phyloP scores from a whole-genome alignment of 768 basidiomycete species.

The Phanerochaete sordida region DNA sequence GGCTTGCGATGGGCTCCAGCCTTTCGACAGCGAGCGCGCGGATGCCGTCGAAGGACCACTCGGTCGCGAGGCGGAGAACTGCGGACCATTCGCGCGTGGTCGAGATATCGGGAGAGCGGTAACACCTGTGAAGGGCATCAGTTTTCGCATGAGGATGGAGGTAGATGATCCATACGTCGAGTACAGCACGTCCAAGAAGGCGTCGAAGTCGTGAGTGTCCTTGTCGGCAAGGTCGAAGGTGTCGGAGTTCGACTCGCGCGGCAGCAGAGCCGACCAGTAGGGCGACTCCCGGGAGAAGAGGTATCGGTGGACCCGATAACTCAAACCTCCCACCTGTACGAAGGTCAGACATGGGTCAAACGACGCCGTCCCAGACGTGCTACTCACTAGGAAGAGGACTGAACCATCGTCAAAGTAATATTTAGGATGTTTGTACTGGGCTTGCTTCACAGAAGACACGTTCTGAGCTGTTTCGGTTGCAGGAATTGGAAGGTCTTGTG shows the following conservation, averaged over 20 bases:
- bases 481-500: no score
- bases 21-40: neutral
- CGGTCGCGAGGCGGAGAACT: neutral
- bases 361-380: no score
- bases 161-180: neutral
- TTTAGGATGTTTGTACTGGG: no score
- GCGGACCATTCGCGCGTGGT: neutral
- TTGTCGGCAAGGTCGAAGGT: neutral
- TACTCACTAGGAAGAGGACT: neutral
- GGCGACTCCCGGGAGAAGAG: neutral
- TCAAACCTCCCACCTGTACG: neutral
- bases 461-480: no score
- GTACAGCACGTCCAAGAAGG: neutral
- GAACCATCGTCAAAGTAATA: neutral
- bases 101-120: neutral
- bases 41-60: neutral
- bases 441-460: no score
- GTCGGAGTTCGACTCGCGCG: neutral
- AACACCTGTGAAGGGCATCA: no score
- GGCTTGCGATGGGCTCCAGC: neutral
- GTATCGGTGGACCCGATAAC: neutral
- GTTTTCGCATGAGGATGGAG: neutral
- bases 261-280: neutral
- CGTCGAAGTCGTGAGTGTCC: neutral
- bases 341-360: neutral